Evolutionary conservation across 83 land plant species (phyloP).

Genomic region (Thuja plicata): DNA sequence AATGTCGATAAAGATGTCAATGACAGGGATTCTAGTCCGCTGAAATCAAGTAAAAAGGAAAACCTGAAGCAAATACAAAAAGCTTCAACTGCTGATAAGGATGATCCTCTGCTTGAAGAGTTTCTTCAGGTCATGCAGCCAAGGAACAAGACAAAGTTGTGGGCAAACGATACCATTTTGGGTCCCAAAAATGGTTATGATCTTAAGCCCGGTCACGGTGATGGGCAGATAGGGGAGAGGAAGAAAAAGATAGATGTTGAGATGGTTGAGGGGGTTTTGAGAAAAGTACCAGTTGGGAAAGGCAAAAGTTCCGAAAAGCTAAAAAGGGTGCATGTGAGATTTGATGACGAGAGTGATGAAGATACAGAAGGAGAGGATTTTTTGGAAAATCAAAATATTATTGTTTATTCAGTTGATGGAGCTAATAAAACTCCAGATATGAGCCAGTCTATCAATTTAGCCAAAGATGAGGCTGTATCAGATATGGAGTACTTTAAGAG

Average conservation of each 20-base stretch:
- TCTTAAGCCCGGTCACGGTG: conserved; percentile 2
- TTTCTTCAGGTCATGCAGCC: conserved; percentile 92
- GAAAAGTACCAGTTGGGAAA: conserved; percentile 2
- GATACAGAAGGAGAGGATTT: conserved; percentile 16
- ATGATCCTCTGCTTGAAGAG: conserved; percentile 76
- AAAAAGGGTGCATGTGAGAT: conserved; percentile 8
- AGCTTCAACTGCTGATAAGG: conserved; percentile 18
- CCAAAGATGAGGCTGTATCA: conserved; percentile 48
- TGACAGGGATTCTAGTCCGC: conserved; percentile 13
- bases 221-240: conserved; percentile 10
- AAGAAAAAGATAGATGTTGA: conserved; percentile 19
- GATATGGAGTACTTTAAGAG: conserved; percentile 86
- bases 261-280: conserved; percentile 16
- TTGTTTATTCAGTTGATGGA: conserved; percentile 3
- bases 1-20: conserved; percentile 15
- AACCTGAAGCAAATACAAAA: conserved; percentile 3
- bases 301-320: conserved; percentile 16
- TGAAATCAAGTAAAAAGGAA: conserved; percentile 16
- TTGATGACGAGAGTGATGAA: conserved; percentile 18
- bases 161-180: conserved; percentile 79
- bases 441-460: conserved; percentile 21
- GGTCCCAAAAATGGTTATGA: conserved; percentile 23
- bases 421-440: conserved; percentile 11
- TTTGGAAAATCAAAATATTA: conserved; percentile 17
- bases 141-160: conserved; percentile 75